Percentiles rank a stretch among this genome's conserved stretches.
phyloP scores from a whole-genome alignment of 306 rosid genomes.

The peach (Prunus persica) region Prunus_persica_NCBIv2 NC_034015.1:19367501-19368000 shows the following conservation, averaged over 20 bases:
- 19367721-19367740: conserved; percentile 90
- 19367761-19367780: conserved; percentile 89
- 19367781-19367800: conserved; percentile 82
- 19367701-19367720: conserved; percentile 73
- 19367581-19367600: too few relatives aligned
- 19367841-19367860: conserved; percentile 97
- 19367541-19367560: conserved; percentile 19
- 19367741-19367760: conserved; percentile 80
- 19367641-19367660: too few relatives aligned
- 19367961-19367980: conserved; percentile 89
- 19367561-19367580: too few relatives aligned
- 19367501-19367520: conserved; percentile 46
- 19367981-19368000: conserved; percentile 91
- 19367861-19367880: conserved; percentile 31
- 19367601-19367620: neutral
- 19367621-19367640: too few relatives aligned
- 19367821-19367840: conserved; percentile 94
- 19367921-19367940: neutral
- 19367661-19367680: too few relatives aligned
- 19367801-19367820: conserved; percentile 97
- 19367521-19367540: conserved; percentile 76
- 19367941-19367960: neutral
- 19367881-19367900: neutral
- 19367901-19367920: neutral
- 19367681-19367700: neutral